A percentile compares a stretch with the other conserved stretches of the same genome.
Evolutionary conservation across 441 rosid species (phyloP).

Genomic region (Syzygium syzygioides): DNA sequence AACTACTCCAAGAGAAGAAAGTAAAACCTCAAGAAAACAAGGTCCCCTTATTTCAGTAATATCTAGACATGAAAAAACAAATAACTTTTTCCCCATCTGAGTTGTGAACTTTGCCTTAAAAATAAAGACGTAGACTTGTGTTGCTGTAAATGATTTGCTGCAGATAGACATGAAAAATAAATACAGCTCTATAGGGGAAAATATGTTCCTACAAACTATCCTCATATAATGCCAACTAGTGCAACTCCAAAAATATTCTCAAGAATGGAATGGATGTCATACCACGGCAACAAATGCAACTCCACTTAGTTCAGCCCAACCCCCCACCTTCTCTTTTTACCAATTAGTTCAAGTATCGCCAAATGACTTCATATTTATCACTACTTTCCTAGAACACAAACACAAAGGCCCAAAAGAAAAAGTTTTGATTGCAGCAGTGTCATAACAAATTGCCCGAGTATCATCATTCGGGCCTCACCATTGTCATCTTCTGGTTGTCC

Average conservation of each 20-base stretch:
- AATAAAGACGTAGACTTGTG: background rate
- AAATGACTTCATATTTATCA: background rate
- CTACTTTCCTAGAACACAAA: background rate
- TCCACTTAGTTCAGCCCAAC: background rate
- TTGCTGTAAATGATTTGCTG: background rate
- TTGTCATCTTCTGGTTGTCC: slow-evolving; percentile 38
- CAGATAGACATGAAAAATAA: background rate
- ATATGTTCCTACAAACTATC: background rate
- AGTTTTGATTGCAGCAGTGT: background rate
- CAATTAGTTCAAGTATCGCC: background rate
- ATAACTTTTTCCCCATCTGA: background rate
- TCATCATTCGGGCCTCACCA: slow-evolving; percentile 23
- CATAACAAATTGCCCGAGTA: background rate
- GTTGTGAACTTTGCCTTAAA: background rate
- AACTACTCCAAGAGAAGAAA: background rate
- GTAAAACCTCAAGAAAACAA: background rate
- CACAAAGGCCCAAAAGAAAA: background rate
- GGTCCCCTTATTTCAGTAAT: background rate
- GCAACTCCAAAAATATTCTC: background rate
- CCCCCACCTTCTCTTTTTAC: background rate
- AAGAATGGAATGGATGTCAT: background rate
- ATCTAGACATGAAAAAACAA: background rate
- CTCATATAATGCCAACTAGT: background rate
- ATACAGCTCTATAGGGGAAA: background rate
- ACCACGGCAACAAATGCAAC: background rate